phyloP scores from a whole-genome alignment of 2,329 filamentous ascomycete genomes.

The Emmonsiellopsis sp. region DNA sequence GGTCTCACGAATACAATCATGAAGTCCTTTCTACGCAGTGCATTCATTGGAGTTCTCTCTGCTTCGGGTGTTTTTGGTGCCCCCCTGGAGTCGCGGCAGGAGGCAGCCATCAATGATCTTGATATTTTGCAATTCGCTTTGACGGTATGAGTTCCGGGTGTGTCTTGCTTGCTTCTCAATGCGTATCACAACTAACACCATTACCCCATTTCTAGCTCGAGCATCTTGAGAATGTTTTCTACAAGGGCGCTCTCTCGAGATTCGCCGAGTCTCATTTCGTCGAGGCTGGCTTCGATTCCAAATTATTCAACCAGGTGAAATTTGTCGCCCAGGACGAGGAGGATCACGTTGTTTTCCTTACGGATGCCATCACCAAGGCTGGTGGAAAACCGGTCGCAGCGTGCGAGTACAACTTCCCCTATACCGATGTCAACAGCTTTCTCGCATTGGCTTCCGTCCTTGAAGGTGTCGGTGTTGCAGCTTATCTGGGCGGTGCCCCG shows the following conservation, averaged over 20 bases:
- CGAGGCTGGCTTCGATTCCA: slow-evolving; percentile 41
- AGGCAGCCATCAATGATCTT: slow-evolving; percentile 5
- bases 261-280: slow-evolving; percentile 47
- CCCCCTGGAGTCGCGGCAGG: slow-evolving; percentile 6
- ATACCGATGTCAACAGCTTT: slow-evolving; percentile 42
- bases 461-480: slow-evolving; percentile 50
- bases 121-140: slow-evolving; percentile 15
- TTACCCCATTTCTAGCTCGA: slow-evolving; percentile 31
- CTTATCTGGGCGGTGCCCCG: slow-evolving; percentile 55
- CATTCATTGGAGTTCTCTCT: slow-evolving; percentile 7
- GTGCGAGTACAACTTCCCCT: slow-evolving; percentile 50
- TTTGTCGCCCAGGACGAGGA: slow-evolving; percentile 50
- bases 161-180: background rate
- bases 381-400: slow-evolving; percentile 44
- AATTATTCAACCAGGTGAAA: slow-evolving; percentile 51
- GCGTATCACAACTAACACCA: background rate
- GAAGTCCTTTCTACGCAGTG: slow-evolving; percentile 9
- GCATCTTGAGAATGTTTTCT: slow-evolving; percentile 55
- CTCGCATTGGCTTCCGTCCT: slow-evolving; percentile 45
- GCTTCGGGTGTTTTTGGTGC: slow-evolving; percentile 5
- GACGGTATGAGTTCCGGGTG: slow-evolving; percentile 6
- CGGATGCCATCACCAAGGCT: slow-evolving; percentile 35
- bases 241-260: slow-evolving; percentile 50
- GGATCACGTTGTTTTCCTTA: slow-evolving; percentile 50
- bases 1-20: slow-evolving; percentile 5